A percentile compares a stretch with the other conserved stretches of the same genome.
Evolutionary conservation across 2,329 filamentous ascomycete species (phyloP).

Genomic region (Drechslerella coelobrocha): DNA sequence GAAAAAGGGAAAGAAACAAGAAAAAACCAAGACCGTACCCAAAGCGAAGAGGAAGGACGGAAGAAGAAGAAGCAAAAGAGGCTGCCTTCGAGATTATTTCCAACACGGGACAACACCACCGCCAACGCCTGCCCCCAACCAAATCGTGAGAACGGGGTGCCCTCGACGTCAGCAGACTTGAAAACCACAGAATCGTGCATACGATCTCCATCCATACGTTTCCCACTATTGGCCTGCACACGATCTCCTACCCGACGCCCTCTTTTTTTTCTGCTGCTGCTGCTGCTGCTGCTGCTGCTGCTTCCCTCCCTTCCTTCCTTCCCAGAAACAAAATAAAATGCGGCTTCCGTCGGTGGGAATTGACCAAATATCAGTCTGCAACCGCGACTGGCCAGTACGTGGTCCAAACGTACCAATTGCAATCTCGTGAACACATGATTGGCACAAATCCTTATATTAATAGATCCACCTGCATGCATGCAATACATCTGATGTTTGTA

Average conservation of each 20-base stretch:
- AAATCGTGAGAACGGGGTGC: too few relatives aligned
- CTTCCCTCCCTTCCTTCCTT: too few relatives aligned
- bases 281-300: too few relatives aligned
- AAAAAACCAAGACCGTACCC: slow-evolving; percentile 1
- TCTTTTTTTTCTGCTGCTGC: neutral
- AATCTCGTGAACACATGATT: slow-evolving; percentile 40
- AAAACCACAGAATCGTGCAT: slow-evolving; percentile 17
- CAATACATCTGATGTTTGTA: slow-evolving; percentile 13
- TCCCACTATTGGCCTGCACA: slow-evolving; percentile 24
- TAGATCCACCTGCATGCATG: slow-evolving; percentile 49
- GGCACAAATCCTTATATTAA: slow-evolving; percentile 34
- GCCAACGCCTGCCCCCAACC: neutral
- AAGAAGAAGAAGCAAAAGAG: slow-evolving; percentile 5
- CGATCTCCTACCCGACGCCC: slow-evolving; percentile 10
- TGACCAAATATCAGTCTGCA: slow-evolving; percentile 20
- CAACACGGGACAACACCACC: slow-evolving; percentile 35
- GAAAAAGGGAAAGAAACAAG: slow-evolving; percentile 1
- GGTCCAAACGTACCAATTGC: slow-evolving; percentile 10
- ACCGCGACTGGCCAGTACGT: slow-evolving; percentile 32
- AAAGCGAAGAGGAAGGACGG: slow-evolving; percentile 3
- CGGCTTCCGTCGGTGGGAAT: slow-evolving; percentile 26
- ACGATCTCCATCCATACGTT: slow-evolving; percentile 14
- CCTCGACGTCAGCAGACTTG: slow-evolving; percentile 7
- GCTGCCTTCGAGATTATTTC: slow-evolving; percentile 33
- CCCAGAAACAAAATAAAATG: too few relatives aligned